These are phyloP conservation scores for Alternaria sp. DNA, from an alignment of 2,329 filamentous ascomycete species.

Conservation along the genomic window DNA sequence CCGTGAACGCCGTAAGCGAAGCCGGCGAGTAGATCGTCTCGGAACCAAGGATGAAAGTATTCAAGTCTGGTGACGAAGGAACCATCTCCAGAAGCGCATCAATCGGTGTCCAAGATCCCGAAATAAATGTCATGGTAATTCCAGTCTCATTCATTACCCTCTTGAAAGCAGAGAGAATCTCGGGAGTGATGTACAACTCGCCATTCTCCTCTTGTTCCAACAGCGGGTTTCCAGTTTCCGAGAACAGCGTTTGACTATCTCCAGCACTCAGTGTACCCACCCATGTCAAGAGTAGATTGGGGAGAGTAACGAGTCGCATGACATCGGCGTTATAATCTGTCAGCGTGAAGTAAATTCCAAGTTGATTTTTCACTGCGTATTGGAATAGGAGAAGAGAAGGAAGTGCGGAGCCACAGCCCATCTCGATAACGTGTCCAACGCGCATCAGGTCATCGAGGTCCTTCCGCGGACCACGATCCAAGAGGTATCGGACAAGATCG, in stretches of 20 bases:
- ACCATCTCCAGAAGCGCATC: slow-evolving; percentile 68
- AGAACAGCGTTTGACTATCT: slow-evolving; percentile 25
- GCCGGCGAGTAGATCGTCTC: slow-evolving; percentile 87
- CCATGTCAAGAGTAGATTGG: slow-evolving; percentile 79
- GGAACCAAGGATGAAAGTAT: slow-evolving; percentile 69
- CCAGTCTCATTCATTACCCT: slow-evolving; percentile 59
- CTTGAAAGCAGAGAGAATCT: slow-evolving; percentile 68
- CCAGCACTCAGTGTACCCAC: slow-evolving; percentile 38
- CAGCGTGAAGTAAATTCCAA: slow-evolving; percentile 68
- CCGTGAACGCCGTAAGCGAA: slow-evolving; percentile 73
- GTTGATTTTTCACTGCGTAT: slow-evolving; percentile 61
- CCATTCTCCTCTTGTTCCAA: slow-evolving; percentile 40
- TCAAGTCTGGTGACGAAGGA: slow-evolving; percentile 49
- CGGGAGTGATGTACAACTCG: slow-evolving; percentile 71
- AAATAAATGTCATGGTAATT: slow-evolving; percentile 72
- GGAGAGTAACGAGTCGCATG: slow-evolving; percentile 78
- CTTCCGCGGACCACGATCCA: slow-evolving; percentile 59
- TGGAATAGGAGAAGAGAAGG: slow-evolving; percentile 77
- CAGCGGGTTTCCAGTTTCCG: slow-evolving; percentile 31
- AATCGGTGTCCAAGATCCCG: slow-evolving; percentile 74
- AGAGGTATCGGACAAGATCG: slow-evolving; percentile 74
- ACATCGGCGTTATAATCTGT: slow-evolving; percentile 85
- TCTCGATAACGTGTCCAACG: slow-evolving; percentile 64
- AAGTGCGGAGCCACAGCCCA: slow-evolving; percentile 81
- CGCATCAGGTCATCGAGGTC: slow-evolving; percentile 60